Conservation (phyloP, 371 early-diverging fungal species). For the Rhizopus delemar region DNA sequence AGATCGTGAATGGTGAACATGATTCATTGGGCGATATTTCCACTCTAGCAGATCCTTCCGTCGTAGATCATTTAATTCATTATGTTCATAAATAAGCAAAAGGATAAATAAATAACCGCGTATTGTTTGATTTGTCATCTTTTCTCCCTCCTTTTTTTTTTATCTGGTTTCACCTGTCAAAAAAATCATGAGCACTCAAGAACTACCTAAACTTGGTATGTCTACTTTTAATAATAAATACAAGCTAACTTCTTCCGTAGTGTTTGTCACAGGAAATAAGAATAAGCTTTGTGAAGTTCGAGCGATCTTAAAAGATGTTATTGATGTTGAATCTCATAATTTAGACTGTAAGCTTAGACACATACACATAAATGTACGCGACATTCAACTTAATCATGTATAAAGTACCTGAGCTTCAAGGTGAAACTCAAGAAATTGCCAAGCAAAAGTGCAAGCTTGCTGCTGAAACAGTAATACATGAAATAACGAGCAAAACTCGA, state of each 20-base stretch:
- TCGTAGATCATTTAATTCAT: no score
- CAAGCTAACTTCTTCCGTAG: constrained; percentile 14
- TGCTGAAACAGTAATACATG: constrained; percentile 73
- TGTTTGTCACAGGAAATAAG: constrained; percentile 81
- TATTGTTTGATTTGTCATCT: no score
- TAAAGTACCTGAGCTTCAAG: constrained; percentile 89
- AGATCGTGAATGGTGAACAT: constrained; percentile 84
- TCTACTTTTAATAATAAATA: not conserved
- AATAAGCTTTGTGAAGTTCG: constrained; percentile 92
- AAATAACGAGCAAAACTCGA: constrained; percentile 71
- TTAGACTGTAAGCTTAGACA: constrained; percentile 87
- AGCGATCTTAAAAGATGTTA: constrained; percentile 68
- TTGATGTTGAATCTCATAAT: constrained; percentile 67
- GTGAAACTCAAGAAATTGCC: constrained; percentile 73
- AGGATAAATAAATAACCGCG: no score
- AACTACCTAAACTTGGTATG: constrained; percentile 20
- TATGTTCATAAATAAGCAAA: no score
- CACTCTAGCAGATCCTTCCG: no score
- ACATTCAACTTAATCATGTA: not conserved
- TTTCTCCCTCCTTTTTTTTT: not conserved
- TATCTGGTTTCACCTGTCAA: not conserved
- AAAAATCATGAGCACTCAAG: not conserved
- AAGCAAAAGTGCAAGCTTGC: constrained; percentile 79
- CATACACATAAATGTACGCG: constrained; percentile 34
- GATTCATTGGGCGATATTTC: constrained; percentile 80